Conservation (phyloP, 768 basidiomycete genomes). For the Clavulina sp. region DNA sequence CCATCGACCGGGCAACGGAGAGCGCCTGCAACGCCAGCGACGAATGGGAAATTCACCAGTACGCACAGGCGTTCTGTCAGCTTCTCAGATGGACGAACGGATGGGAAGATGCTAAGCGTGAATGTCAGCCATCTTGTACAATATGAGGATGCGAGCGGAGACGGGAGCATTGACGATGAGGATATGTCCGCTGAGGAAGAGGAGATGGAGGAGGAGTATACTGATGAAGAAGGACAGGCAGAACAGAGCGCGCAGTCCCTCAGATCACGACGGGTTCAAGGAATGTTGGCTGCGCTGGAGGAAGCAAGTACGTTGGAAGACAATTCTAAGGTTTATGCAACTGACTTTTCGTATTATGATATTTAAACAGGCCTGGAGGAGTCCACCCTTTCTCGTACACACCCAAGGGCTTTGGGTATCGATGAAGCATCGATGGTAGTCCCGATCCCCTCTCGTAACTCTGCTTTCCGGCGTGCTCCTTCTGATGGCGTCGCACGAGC, state of each 20-base stretch:
- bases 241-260: slow-evolving; percentile 30
- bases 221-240: slow-evolving; percentile 9
- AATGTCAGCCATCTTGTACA: slow-evolving; percentile 1
- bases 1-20: slow-evolving; percentile 25
- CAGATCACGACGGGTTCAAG: slow-evolving; percentile 64
- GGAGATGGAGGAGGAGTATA: slow-evolving; percentile 15
- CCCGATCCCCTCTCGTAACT: neutral
- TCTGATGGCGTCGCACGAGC: neutral
- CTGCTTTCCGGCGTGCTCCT: neutral
- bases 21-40: slow-evolving; percentile 20
- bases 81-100: slow-evolving; percentile 86
- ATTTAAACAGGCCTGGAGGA: neutral
- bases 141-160: slow-evolving; percentile 19
- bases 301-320: slow-evolving; percentile 35
- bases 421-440: neutral
- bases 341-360: neutral
- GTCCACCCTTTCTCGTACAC: neutral
- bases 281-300: slow-evolving; percentile 59
- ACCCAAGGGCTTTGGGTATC: neutral
- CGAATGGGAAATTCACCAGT: slow-evolving; percentile 6
- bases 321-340: neutral
- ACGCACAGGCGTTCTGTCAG: slow-evolving; percentile 67
- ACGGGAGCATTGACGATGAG: slow-evolving; percentile 20
- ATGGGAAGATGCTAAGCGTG: slow-evolving; percentile 70
- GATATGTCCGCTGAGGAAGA: slow-evolving; percentile 9